Conservation (phyloP, 139 green algal genomes). For the Chlorella sp. region DNA sequence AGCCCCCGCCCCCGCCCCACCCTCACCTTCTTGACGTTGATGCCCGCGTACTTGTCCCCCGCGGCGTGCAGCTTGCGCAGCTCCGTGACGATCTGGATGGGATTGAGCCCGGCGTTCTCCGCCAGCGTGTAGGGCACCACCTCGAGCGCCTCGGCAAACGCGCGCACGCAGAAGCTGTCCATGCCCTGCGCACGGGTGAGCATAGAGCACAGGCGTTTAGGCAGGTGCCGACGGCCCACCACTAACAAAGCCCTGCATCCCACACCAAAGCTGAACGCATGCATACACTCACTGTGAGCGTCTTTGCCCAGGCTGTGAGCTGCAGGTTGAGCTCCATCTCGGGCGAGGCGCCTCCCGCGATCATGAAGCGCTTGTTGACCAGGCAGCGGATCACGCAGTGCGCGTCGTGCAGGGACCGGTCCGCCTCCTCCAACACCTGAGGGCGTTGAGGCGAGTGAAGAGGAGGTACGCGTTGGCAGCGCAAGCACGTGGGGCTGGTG, state of each 20-base stretch:
- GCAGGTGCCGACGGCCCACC: too few relatives aligned
- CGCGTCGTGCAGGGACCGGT: constrained; percentile 90
- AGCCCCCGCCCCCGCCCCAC: too few relatives aligned
- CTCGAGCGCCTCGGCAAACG: constrained; percentile 96
- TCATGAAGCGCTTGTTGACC: constrained; percentile 90
- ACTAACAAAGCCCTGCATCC: not conserved
- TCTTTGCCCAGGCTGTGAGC: constrained; percentile 75
- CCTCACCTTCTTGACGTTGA: constrained; percentile 64
- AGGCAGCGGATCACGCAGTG: constrained; percentile 91
- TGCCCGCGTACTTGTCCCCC: constrained; percentile 58
- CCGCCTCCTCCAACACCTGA: constrained; percentile 72
- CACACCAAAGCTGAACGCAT: not conserved
- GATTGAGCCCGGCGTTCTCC: constrained; percentile 97
- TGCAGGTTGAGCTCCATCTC: constrained; percentile 83
- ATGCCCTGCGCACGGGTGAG: constrained; percentile 83
- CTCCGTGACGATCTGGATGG: constrained; percentile 97
- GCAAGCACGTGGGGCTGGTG: too few relatives aligned
- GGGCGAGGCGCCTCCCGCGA: constrained; percentile 83
- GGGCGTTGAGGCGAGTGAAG: not conserved
- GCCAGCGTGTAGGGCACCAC: constrained; percentile 97
- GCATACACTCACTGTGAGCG: not conserved
- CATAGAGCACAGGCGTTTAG: too few relatives aligned
- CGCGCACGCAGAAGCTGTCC: constrained; percentile 85
- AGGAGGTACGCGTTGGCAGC: not conserved
- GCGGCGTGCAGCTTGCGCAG: constrained; percentile 85